Evolutionary conservation across 495 filamentous ascomycete genomes (phyloP).

Genomic region (Letharia columbiana): DNA sequence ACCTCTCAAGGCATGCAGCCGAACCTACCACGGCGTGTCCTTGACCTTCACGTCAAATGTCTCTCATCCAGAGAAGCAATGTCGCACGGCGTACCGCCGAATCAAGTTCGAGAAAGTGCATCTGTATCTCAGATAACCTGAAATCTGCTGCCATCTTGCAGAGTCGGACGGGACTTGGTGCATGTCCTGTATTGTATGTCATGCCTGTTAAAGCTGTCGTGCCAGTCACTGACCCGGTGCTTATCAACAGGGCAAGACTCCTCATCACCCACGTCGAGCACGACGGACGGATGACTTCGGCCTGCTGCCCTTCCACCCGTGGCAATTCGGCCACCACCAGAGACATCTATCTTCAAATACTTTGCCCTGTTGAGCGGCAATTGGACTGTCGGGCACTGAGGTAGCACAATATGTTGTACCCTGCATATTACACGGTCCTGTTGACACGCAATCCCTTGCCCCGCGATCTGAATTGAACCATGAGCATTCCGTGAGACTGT

Average conservation of each 20-base stretch:
- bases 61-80: no score
- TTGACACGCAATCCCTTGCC: not conserved
- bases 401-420: not conserved
- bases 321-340: no score
- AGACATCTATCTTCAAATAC: no score
- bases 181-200: not conserved
- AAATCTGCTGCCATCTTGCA: not conserved
- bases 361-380: not conserved
- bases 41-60: no score
- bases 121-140: not conserved
- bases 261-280: not conserved
- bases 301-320: not conserved
- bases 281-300: not conserved
- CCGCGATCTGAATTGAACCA: not conserved
- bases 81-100: not conserved
- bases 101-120: not conserved
- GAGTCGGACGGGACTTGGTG: not conserved
- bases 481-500: not conserved
- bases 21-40: no score
- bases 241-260: not conserved
- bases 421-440: not conserved
- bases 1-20: not conserved
- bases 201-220: not conserved
- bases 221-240: not conserved
- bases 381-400: not conserved